Base-by-base conservation (phyloP, 768 basidiomycete genomes). In the Lactarius pseudohatsudake region DNA sequence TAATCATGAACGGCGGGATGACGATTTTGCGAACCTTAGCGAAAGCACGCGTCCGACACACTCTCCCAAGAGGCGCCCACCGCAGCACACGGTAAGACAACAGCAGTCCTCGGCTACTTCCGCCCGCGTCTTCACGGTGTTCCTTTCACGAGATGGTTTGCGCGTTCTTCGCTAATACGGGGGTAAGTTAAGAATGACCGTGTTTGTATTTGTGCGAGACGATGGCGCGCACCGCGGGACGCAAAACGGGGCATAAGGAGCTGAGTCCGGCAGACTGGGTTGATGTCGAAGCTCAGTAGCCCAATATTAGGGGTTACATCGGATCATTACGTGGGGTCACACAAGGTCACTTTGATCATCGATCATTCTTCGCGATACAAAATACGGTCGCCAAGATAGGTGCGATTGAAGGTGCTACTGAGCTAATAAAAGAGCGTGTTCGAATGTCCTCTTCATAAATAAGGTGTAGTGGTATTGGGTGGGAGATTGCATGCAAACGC, bases 381-480 rank as follows among this genome's bases (percentile, higher is more conserved):
- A 41, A 41, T 41, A 41, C 41, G 41, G 41, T 18, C 50, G 61
- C 53, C 38, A 56, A 45, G 54, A 32, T 45, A 30, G 59, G 34
- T 4, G 20, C 32, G 36, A 61, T 26, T 53, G 50, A 2, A 5
- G 9, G 32, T 53, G 47, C 32, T 22, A 50, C n/a, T 40, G n/a
- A 47, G n/a, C n/a, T 47, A 47, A 2, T n/a, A 13, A 26, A 30
- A 28, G 40, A 62, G 26, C 47, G 47, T 15, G 11, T 30, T 61
- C 60, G 11, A 34, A 50, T 47, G 26, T 38, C 57, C 45, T 32
- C 59, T 63, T 45, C 22, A 67, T 64, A 67, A 64, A 59, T 67
- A 64, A 55, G 11, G 38, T 63, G 65, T 67, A 60, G 45, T 67
- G 62, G 62, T 67, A 64, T 67, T 56, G 38, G 28, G 20, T 36